Conservation (phyloP, 129 eudicot species). For the Artemisia argyi region DNA sequence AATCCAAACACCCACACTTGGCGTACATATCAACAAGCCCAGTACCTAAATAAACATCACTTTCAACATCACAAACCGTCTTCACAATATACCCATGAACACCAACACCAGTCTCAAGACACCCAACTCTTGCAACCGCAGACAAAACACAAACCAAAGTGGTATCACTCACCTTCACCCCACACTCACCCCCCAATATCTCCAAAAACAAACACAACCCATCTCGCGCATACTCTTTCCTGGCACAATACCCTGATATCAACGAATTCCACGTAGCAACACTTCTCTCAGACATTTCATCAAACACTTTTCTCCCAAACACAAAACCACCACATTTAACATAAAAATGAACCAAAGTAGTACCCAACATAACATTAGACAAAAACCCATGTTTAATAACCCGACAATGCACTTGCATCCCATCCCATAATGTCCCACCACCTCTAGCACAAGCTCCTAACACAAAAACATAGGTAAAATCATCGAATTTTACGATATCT, state of each 20-base stretch:
- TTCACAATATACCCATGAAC: constrained; percentile 46
- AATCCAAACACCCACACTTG: constrained; percentile 49
- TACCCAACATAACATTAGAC: constrained; percentile 35
- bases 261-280: constrained; percentile 53
- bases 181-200: constrained; percentile 33
- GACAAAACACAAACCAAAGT: constrained; percentile 56
- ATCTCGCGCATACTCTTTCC: constrained; percentile 18
- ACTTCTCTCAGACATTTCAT: constrained; percentile 46
- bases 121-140: constrained; percentile 42
- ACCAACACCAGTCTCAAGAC: constrained; percentile 37
- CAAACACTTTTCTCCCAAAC: constrained; percentile 52
- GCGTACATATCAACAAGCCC: constrained; percentile 62
- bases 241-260: constrained; percentile 48
- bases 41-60: constrained; percentile 54
- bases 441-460: constrained; percentile 62
- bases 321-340: constrained; percentile 23
- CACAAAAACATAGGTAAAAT: constrained; percentile 43
- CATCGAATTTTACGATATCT: constrained; percentile 29
- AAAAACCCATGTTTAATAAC: constrained; percentile 40
- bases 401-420: constrained; percentile 41
- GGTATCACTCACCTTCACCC: constrained; percentile 30
- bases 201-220: constrained; percentile 37
- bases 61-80: constrained; percentile 27
- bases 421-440: constrained; percentile 34
- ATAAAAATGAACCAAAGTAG: constrained; percentile 54